These are phyloP conservation scores for Silybum marianum DNA, from an alignment of 129 eudicot species.

Conservation along the genomic window DNA sequence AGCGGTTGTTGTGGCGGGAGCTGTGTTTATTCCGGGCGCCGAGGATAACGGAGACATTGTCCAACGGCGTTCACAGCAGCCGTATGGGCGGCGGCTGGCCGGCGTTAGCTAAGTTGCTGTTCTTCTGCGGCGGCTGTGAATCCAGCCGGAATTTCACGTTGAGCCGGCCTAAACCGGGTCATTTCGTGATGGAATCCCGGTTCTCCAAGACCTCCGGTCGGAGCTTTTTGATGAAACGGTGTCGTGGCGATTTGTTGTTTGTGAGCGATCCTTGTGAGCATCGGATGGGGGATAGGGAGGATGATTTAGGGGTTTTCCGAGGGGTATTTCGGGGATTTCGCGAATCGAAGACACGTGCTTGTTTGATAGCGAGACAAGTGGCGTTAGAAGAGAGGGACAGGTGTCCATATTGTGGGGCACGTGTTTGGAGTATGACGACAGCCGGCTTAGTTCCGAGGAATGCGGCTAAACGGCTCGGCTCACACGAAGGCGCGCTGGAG, in stretches of 20 bases:
- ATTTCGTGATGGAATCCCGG: conserved; percentile 58
- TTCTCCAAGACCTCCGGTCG: conserved; percentile 89
- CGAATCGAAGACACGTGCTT: conserved; percentile 63
- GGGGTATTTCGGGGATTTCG: conserved; percentile 78
- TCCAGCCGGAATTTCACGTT: conserved; percentile 48
- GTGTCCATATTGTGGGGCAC: conserved; percentile 81
- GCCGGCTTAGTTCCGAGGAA: conserved; percentile 61
- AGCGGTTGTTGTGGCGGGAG: conserved; percentile 76
- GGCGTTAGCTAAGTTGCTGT: conserved; percentile 73
- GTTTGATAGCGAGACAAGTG: conserved; percentile 47
- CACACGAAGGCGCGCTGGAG: conserved; percentile 67
- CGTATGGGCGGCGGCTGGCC: conserved; percentile 79
- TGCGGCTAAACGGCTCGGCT: conserved; percentile 74
- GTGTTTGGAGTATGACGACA: conserved; percentile 80
- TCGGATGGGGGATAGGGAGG: conserved; percentile 35
- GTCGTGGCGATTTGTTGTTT: conserved; percentile 64
- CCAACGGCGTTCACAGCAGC: conserved; percentile 45
- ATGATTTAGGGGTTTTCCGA: conserved; percentile 78
- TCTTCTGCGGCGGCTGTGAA: conserved; percentile 72
- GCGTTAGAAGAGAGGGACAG: conserved; percentile 56
- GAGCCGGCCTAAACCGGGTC: conserved; percentile 48
- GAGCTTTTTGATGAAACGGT: conserved; percentile 61
- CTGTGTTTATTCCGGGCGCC: conserved; percentile 79
- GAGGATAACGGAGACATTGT: conserved; percentile 54
- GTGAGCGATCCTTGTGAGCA: conserved; percentile 96